Evolutionary conservation across 2,329 filamentous ascomycete genomes (phyloP).

Genomic region (Colletotrichum sidae): DNA sequence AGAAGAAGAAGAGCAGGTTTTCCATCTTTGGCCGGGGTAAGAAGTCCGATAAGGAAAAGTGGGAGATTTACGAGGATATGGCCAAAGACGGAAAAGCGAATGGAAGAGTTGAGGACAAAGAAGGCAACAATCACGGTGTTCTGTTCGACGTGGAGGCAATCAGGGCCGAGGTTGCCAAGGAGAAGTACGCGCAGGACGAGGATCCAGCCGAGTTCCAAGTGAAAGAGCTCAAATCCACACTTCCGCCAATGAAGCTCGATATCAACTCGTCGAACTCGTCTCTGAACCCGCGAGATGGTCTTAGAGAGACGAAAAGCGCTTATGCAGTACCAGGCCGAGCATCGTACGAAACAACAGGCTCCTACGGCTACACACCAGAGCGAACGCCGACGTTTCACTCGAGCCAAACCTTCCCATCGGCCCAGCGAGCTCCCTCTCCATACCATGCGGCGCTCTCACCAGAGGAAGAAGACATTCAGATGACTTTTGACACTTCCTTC

Average conservation of each 20-base stretch:
- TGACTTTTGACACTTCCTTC: slow-evolving; percentile 79
- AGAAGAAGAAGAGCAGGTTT: slow-evolving; percentile 69
- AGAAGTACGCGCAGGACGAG: slow-evolving; percentile 63
- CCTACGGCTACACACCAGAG: slow-evolving; percentile 39
- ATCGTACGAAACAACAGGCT: slow-evolving; percentile 40
- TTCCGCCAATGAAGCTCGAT: slow-evolving; percentile 90
- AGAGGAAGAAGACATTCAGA: slow-evolving; percentile 66
- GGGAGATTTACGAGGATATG: slow-evolving; percentile 91
- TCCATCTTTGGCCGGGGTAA: slow-evolving; percentile 87
- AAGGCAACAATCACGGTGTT: slow-evolving; percentile 70
- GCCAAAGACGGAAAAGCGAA: slow-evolving; percentile 51
- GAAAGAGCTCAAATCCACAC: slow-evolving; percentile 85
- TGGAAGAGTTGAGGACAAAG: slow-evolving; percentile 59
- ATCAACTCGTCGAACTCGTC: slow-evolving; percentile 51
- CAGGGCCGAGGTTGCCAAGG: slow-evolving; percentile 81
- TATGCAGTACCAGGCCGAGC: slow-evolving; percentile 48
- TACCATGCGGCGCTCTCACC: slow-evolving; percentile 45
- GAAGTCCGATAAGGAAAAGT: slow-evolving; percentile 84
- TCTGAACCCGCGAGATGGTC: slow-evolving; percentile 45
- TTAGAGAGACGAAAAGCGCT: slow-evolving; percentile 61
- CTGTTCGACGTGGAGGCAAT: slow-evolving; percentile 98
- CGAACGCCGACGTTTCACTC: slow-evolving; percentile 40
- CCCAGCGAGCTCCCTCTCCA: slow-evolving; percentile 37
- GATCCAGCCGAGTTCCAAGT: slow-evolving; percentile 66
- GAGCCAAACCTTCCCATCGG: slow-evolving; percentile 34